Conservation (phyloP, 148 eudicot species). For the Rhododendron vialii region DNA sequence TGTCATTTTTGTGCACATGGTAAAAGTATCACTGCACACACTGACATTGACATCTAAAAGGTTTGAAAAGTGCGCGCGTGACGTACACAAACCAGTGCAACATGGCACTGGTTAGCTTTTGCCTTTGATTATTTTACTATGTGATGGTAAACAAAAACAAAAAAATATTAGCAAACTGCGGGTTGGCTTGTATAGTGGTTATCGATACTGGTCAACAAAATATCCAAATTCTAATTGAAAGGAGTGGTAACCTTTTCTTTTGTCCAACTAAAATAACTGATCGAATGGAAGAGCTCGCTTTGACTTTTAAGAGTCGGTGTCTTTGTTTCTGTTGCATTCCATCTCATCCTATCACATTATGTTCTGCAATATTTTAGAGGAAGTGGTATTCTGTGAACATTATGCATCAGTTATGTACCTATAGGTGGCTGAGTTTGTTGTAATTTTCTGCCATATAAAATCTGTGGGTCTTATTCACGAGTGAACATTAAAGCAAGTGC, state of each 20-base stretch:
- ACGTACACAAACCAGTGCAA: too few species aligned
- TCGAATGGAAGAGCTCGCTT: not conserved
- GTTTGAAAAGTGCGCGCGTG: too few species aligned
- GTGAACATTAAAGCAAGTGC: not conserved
- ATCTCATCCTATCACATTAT: not conserved
- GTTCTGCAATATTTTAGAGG: not conserved
- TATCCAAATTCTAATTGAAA: not conserved
- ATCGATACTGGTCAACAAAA: not conserved
- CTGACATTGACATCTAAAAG: too few species aligned
- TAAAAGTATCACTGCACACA: too few species aligned
- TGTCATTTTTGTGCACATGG: too few species aligned
- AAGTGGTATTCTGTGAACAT: not conserved
- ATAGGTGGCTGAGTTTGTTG: not conserved
- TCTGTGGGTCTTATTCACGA: not conserved
- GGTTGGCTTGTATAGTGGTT: not conserved
- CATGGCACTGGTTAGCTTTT: too few species aligned
- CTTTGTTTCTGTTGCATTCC: not conserved
- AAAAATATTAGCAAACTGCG: not conserved
- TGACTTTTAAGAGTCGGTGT: not conserved
- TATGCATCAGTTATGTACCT: not conserved
- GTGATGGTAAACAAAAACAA: not conserved
- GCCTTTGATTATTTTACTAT: not conserved
- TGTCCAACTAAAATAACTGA: not conserved
- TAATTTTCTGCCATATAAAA: not conserved
- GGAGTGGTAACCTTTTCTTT: not conserved